phyloP scores from a whole-genome alignment of 768 basidiomycete species.

The Albatrellus ellisii region DNA sequence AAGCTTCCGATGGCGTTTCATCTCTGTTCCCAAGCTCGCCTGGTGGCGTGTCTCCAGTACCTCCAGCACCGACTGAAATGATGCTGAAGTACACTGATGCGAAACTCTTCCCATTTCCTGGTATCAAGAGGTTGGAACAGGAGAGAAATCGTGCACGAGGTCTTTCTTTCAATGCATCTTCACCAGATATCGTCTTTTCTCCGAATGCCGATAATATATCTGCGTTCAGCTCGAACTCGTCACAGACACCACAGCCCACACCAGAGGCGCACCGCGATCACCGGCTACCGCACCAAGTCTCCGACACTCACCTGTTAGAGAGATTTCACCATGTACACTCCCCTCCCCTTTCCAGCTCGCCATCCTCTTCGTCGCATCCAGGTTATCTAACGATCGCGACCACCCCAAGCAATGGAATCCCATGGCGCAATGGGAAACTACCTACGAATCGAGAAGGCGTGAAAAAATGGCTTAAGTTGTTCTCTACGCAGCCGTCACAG shows the following conservation, averaged over 20 bases:
- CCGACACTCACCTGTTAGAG: constrained; percentile 49
- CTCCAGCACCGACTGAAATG: constrained; percentile 58
- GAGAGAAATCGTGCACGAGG: constrained; percentile 43
- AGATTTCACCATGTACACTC: constrained; percentile 34
- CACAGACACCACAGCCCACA: constrained; percentile 32
- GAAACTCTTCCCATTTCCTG: constrained; percentile 87
- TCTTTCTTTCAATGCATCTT: constrained; percentile 33
- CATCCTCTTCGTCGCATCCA: constrained; percentile 33
- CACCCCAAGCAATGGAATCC: constrained; percentile 22
- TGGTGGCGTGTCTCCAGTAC: constrained; percentile 63
- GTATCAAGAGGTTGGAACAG: constrained; percentile 68
- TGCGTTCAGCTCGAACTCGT: constrained; percentile 30
- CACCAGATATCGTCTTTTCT: constrained; percentile 33
- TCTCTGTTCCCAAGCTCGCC: constrained; percentile 39
- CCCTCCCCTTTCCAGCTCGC: constrained; percentile 24
- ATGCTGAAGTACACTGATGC: constrained; percentile 57
- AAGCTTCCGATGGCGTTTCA: no score
- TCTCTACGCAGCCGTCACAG: constrained; percentile 28
- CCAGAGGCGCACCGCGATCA: constrained; percentile 44
- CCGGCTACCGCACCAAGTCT: constrained; percentile 52
- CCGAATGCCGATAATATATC: constrained; percentile 32
- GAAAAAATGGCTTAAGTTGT: constrained; percentile 63
- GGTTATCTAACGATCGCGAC: constrained; percentile 35
- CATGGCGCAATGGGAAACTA: constrained; percentile 30
- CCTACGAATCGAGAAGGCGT: constrained; percentile 71